A percentile compares a stretch with the other conserved stretches of the same genome.
phyloP scores from a whole-genome alignment of 371 early-diverging fungal species.

The Circinella umbellata region DNA sequence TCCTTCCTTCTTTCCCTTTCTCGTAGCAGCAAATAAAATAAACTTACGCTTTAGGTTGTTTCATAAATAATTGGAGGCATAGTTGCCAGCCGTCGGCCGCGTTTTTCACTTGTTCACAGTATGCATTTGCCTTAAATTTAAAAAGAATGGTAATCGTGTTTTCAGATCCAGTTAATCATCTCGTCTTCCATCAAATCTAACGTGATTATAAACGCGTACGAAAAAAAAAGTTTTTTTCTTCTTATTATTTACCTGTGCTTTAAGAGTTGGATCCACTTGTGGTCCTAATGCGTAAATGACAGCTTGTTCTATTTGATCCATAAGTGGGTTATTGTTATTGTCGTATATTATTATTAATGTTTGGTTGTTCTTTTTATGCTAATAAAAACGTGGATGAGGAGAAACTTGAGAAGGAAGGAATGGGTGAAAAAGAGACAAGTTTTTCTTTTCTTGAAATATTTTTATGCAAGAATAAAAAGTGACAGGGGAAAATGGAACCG shows the following conservation, averaged over 20 bases:
- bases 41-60: conserved; percentile 74
- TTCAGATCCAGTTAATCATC: not conserved
- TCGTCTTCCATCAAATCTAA: no score
- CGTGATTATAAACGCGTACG: not conserved
- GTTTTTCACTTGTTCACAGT: conserved; percentile 81
- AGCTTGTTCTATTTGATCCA: conserved; percentile 88
- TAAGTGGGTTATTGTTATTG: conserved; percentile 12
- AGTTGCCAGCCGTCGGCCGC: conserved; percentile 88
- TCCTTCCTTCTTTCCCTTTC: no score
- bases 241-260: conserved; percentile 65
- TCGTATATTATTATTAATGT: no score
- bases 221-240: not conserved
- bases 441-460: no score
- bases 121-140: conserved; percentile 76
- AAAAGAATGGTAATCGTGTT: not conserved
- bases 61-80: conserved; percentile 80
- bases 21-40: not conserved
- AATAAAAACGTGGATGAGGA: no score
- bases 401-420: no score
- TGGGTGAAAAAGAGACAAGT: no score
- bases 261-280: conserved; percentile 67
- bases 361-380: no score
- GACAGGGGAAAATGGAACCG: no score
- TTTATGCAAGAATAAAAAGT: no score
- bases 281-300: conserved; percentile 83